Conservation (phyloP, 306 rosid species). For the Albizia julibrissin region DNA sequence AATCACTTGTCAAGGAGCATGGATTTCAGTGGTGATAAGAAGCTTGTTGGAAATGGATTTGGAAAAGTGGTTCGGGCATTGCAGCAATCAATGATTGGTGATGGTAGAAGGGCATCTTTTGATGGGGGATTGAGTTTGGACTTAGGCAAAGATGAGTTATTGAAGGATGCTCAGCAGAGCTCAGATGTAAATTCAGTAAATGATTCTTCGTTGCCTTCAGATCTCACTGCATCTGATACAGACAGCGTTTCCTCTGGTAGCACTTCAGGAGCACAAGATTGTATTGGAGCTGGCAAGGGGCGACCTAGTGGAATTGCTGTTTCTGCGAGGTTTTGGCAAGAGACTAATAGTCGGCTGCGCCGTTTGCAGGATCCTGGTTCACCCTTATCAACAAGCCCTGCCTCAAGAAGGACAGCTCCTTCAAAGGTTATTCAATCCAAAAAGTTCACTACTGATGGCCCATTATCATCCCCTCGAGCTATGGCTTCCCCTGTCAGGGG, state of each 20-base stretch:
- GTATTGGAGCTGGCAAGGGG: slow-evolving; percentile 44
- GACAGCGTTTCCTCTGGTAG: slow-evolving; percentile 98
- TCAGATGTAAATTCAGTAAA: slow-evolving; percentile 52
- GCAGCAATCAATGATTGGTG: slow-evolving; percentile 66
- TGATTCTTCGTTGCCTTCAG: slow-evolving; percentile 65
- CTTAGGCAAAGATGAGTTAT: slow-evolving; percentile 68
- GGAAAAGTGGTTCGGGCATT: slow-evolving; percentile 68
- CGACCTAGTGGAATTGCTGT: slow-evolving; percentile 70
- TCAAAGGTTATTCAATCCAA: slow-evolving; percentile 64
- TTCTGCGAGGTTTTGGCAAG: slow-evolving; percentile 98
- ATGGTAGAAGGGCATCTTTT: slow-evolving; percentile 71
- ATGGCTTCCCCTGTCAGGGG: slow-evolving; percentile 81
- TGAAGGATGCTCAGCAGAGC: slow-evolving; percentile 47
- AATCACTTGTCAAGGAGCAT: slow-evolving; percentile 64
- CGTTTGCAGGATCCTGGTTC: slow-evolving; percentile 95
- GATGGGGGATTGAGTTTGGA: slow-evolving; percentile 88
- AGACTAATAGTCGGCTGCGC: slow-evolving; percentile 84
- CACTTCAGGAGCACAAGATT: slow-evolving; percentile 81
- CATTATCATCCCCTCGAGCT: slow-evolving; percentile 73
- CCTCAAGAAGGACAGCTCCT: slow-evolving; percentile 50
- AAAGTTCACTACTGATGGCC: slow-evolving; percentile 59
- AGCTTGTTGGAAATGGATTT: slow-evolving; percentile 65
- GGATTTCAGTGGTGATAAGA: slow-evolving; percentile 53
- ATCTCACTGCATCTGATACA: slow-evolving; percentile 91
- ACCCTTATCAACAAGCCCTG: slow-evolving; percentile 71